phyloP scores from a whole-genome alignment of 2,329 filamentous ascomycete species.

The Myriosclerotinia scirpicola region DNA sequence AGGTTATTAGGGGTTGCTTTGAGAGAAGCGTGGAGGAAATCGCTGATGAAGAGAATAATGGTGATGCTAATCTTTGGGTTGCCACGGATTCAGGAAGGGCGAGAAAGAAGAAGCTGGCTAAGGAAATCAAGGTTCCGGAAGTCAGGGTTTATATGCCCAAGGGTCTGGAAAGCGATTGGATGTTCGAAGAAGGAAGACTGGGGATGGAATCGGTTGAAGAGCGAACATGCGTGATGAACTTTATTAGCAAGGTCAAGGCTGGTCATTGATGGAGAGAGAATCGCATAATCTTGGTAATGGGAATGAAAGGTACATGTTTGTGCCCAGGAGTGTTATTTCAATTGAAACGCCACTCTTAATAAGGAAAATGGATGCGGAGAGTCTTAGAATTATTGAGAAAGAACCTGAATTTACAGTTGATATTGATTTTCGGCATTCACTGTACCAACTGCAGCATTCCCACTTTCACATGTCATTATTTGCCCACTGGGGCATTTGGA shows the following conservation, averaged over 20 bases:
- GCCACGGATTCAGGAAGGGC: too few species aligned
- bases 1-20: not conserved
- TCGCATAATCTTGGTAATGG: not conserved
- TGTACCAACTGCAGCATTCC: too few species aligned
- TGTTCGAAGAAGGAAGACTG: not conserved
- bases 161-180: not conserved
- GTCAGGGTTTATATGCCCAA: not conserved
- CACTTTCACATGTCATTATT: too few species aligned
- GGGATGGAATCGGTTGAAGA: constrained; percentile 14
- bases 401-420: too few species aligned
- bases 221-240: not conserved
- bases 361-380: not conserved
- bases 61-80: too few species aligned
- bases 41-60: not conserved
- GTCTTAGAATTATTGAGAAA: too few species aligned
- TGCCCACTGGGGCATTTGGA: too few species aligned
- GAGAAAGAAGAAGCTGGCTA: rapidly evolving
- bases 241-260: not conserved
- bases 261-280: not conserved
- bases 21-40: not conserved
- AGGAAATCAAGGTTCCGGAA: not conserved
- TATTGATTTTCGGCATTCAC: too few species aligned
- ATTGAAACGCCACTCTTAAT: not conserved
- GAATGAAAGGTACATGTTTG: not conserved
- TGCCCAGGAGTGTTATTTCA: not conserved